A percentile compares a stretch with the other conserved stretches of the same genome.
phyloP scores from a whole-genome alignment of 768 basidiomycete species.

The Dacryopinax primogenitus region DNA sequence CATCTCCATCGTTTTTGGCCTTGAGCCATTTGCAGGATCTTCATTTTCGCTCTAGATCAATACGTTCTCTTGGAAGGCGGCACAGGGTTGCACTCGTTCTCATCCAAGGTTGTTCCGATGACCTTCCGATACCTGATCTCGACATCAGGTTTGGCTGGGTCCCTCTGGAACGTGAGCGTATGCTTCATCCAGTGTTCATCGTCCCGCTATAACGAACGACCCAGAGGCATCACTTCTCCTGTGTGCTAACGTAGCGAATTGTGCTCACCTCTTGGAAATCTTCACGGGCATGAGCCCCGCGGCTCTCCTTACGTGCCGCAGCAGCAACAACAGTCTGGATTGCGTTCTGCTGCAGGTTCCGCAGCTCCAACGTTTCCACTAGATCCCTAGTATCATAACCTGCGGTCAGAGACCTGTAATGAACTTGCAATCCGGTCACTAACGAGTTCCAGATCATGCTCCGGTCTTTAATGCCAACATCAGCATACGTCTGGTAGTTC shows the following conservation, averaged over 20 bases:
- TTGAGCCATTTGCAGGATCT: no score
- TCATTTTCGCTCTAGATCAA: no score
- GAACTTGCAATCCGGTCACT: slow-evolving; percentile 30
- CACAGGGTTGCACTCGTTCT: slow-evolving; percentile 91
- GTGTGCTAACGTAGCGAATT: no score
- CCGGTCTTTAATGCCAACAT: slow-evolving; percentile 93
- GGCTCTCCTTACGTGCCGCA: slow-evolving; percentile 89
- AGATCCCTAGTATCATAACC: slow-evolving; percentile 53
- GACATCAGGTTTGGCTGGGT: slow-evolving; percentile 64
- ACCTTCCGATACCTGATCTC: slow-evolving; percentile 81
- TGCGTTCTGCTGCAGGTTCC: slow-evolving; percentile 90
- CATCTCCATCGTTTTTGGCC: no score
- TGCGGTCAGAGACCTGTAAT: neutral
- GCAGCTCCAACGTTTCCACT: slow-evolving; percentile 90
- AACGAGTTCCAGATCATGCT: slow-evolving; percentile 99
- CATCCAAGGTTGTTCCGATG: slow-evolving; percentile 76
- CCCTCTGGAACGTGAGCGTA: slow-evolving; percentile 75
- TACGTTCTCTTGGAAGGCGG: slow-evolving; percentile 98
- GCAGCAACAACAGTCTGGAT: slow-evolving; percentile 90
- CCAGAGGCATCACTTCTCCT: neutral
- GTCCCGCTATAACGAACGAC: slow-evolving; percentile 51
- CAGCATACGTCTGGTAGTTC: slow-evolving; percentile 79
- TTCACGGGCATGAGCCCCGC: slow-evolving; percentile 97
- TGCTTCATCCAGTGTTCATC: slow-evolving; percentile 89
- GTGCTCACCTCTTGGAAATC: slow-evolving; percentile 81